Conservation (phyloP, 192 early-diverging fungal genomes). For the Phlyctochytrium arcticum region DNA sequence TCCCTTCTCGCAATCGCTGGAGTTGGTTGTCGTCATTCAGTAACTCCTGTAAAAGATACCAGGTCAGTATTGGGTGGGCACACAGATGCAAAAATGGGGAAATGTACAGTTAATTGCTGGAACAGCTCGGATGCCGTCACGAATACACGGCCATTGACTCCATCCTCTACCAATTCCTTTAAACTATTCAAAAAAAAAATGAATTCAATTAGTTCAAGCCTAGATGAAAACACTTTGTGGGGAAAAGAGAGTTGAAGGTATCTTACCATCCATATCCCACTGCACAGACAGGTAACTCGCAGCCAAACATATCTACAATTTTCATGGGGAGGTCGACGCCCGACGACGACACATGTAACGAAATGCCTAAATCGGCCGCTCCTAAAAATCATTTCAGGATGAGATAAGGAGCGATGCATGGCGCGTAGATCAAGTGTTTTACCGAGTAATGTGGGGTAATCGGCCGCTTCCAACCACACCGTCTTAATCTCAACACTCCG, state of each 20-base stretch:
- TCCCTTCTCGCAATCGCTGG: slow-evolving; percentile 7
- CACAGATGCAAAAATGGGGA: neutral
- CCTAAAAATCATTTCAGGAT: slow-evolving; percentile 43
- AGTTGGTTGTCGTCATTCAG: neutral
- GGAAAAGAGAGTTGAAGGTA: too few relatives aligned
- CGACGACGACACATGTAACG: slow-evolving; percentile 89
- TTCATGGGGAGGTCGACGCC: slow-evolving; percentile 99
- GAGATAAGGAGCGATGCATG: too few relatives aligned
- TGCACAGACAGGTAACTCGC: slow-evolving; percentile 85
- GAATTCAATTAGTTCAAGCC: too few relatives aligned
- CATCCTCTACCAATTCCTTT: slow-evolving; percentile 60
- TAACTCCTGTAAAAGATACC: neutral
- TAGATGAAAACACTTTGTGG: too few relatives aligned
- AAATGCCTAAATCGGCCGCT: slow-evolving; percentile 90
- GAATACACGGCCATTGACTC: slow-evolving; percentile 68
- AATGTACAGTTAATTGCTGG: slow-evolving; percentile 58
- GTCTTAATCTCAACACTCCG: slow-evolving; percentile 64
- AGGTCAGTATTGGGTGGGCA: neutral
- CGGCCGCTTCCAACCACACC: slow-evolving; percentile 72
- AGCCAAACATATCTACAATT: slow-evolving; percentile 98
- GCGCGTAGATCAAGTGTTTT: slow-evolving; percentile 3
- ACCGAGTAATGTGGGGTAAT: slow-evolving; percentile 85
- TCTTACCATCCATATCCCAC: slow-evolving; percentile 31
- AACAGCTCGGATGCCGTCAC: slow-evolving; percentile 50
- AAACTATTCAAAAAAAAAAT: slow-evolving; percentile 36